Evolutionary conservation across 129 eudicot species (phyloP).

Genomic region (Flaveria bidentis): DNA sequence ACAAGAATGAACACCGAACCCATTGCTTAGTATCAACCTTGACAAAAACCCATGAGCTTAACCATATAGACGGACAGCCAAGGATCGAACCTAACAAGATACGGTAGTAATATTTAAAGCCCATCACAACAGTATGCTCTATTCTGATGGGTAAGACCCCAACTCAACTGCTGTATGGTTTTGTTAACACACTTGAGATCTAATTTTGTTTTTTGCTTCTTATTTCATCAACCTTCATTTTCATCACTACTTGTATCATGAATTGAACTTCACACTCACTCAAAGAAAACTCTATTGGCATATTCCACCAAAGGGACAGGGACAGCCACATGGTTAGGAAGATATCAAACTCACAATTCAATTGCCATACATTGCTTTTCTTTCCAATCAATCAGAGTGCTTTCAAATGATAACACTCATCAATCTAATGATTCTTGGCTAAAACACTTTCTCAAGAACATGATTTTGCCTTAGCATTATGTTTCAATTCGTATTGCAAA

Average conservation of each 20-base stretch:
- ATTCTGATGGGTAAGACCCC: too few species aligned
- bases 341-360: not conserved
- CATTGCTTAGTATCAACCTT: too few species aligned
- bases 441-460: not conserved
- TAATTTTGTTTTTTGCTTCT: not conserved
- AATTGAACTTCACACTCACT: not conserved
- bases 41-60: too few species aligned
- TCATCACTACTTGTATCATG: constrained; percentile 1
- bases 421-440: not conserved
- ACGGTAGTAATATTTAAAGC: not conserved
- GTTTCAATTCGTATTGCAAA: not conserved
- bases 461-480: not conserved
- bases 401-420: not conserved
- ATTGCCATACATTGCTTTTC: not conserved
- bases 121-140: not conserved
- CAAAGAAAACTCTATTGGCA: not conserved
- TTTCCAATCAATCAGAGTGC: constrained; percentile 6
- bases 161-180: too few species aligned
- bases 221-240: not conserved
- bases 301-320: not conserved
- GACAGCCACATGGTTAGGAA: not conserved
- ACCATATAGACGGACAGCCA: too few species aligned
- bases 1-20: too few species aligned
- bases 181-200: not conserved
- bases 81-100: too few species aligned